phyloP scores from a whole-genome alignment of 129 eudicot genomes.

The Lactuca saligna region DNA sequence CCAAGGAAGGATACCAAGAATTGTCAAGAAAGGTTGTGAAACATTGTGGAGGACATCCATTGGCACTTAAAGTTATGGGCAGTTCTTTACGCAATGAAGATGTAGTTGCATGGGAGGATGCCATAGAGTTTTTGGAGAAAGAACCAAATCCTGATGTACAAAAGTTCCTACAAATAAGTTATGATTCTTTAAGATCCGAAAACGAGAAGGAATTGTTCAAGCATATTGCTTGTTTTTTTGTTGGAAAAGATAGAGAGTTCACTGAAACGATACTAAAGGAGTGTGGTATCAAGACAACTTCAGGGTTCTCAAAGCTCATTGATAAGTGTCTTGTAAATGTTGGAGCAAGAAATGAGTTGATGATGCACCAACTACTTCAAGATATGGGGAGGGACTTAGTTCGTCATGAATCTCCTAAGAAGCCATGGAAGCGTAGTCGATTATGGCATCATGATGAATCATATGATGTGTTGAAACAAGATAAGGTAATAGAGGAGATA shows the following conservation, averaged over 20 bases:
- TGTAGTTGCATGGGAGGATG: background rate
- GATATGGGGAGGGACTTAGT: slow-evolving; percentile 28
- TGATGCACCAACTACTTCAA: slow-evolving; percentile 17
- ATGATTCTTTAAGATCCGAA: background rate
- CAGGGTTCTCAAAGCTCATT: slow-evolving; percentile 4
- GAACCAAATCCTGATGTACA: background rate
- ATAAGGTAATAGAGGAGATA: slow-evolving; percentile 3
- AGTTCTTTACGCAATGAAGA: background rate
- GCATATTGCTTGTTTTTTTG: slow-evolving; percentile 15
- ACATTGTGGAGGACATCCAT: too few species aligned
- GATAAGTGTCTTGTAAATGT: background rate
- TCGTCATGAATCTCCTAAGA: slow-evolving; percentile 14
- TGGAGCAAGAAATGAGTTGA: background rate
- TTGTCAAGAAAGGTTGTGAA: background rate
- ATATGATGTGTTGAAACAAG: slow-evolving; percentile 1
- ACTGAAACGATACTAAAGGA: background rate
- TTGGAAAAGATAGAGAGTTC: background rate
- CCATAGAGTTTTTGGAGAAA: background rate
- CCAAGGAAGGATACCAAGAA: background rate
- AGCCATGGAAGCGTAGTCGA: slow-evolving; percentile 26
- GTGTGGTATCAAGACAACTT: background rate
- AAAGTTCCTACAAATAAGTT: background rate
- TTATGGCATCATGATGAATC: slow-evolving; percentile 25
- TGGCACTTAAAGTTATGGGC: background rate
- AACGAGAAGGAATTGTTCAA: background rate